Conservation (phyloP, 768 basidiomycete genomes). For the Leccinum broughii region DNA sequence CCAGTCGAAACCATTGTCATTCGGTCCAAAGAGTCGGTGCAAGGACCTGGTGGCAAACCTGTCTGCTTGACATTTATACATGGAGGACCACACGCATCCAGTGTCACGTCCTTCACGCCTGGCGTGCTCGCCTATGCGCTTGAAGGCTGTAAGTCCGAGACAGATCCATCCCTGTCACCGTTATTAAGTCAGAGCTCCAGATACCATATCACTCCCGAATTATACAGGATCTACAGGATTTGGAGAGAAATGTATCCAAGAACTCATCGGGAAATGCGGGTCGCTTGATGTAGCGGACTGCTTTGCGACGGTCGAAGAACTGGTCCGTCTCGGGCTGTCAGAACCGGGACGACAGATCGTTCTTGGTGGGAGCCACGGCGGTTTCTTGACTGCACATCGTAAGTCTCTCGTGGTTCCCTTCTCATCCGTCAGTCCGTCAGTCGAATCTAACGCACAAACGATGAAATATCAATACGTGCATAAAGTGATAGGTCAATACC, state of each 20-base stretch:
- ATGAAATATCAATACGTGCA: too few relatives aligned
- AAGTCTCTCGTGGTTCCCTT: conserved; percentile 23
- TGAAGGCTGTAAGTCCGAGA: conserved; percentile 55
- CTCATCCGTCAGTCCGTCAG: background rate
- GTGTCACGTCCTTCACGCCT: conserved; percentile 49
- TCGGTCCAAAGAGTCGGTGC: conserved; percentile 25
- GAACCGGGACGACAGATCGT: conserved; percentile 53
- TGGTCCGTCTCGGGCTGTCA: conserved; percentile 52
- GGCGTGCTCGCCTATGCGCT: conserved; percentile 46
- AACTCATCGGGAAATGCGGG: conserved; percentile 59
- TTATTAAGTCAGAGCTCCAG: conserved; percentile 30
- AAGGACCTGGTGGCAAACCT: conserved; percentile 22
- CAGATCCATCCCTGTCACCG: background rate
- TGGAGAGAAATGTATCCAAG: conserved; percentile 57
- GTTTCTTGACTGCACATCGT: conserved; percentile 63
- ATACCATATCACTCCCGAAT: conserved; percentile 60
- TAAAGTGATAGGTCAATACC: conserved; percentile 63
- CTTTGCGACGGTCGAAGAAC: conserved; percentile 52
- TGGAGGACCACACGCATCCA: conserved; percentile 61
- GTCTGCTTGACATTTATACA: conserved; percentile 57
- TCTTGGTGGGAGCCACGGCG: conserved; percentile 70
- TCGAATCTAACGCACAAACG: background rate
- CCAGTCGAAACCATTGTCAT: conserved; percentile 60
- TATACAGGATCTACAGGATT: conserved; percentile 70
- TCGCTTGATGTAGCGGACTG: conserved; percentile 66